Conservation (phyloP, 108 stramenopile species). For the Thalassiosira profunda region DNA sequence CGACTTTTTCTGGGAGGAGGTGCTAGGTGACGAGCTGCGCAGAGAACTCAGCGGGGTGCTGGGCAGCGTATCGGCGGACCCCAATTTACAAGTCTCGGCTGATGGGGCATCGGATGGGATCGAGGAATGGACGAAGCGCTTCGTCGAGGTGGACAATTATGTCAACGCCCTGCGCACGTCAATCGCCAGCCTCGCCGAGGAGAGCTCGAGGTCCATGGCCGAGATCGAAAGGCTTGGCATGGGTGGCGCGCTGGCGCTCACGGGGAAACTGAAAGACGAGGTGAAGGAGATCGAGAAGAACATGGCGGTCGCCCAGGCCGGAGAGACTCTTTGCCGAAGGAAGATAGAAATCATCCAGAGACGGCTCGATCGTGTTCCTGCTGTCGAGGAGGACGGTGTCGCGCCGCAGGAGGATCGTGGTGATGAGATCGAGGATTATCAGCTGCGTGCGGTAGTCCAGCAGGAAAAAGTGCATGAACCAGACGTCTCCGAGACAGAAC, state of each 20-base stretch:
- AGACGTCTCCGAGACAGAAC: neutral
- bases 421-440: constrained; percentile 25
- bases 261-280: constrained; percentile 65
- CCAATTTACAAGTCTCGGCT: neutral
- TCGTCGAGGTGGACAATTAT: constrained; percentile 30
- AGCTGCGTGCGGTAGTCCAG: constrained; percentile 25
- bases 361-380: neutral
- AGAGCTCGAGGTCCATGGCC: constrained; percentile 51
- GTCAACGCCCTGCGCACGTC: constrained; percentile 64
- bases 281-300: constrained; percentile 69
- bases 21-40: constrained; percentile 31
- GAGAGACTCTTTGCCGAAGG: constrained; percentile 57
- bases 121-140: constrained; percentile 15
- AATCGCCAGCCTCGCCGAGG: constrained; percentile 81
- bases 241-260: constrained; percentile 62
- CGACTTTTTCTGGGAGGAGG: constrained; percentile 50
- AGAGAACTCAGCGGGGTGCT: constrained; percentile 25
- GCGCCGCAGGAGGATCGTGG: constrained; percentile 2
- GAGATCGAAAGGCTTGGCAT: constrained; percentile 78
- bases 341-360: constrained; percentile 64
- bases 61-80: constrained; percentile 8
- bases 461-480: neutral
- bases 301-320: constrained; percentile 49
- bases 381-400: neutral
- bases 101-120: neutral